Evolutionary conservation across 2,329 filamentous ascomycete genomes (phyloP).

Genomic region (Penicillium sp.): DNA sequence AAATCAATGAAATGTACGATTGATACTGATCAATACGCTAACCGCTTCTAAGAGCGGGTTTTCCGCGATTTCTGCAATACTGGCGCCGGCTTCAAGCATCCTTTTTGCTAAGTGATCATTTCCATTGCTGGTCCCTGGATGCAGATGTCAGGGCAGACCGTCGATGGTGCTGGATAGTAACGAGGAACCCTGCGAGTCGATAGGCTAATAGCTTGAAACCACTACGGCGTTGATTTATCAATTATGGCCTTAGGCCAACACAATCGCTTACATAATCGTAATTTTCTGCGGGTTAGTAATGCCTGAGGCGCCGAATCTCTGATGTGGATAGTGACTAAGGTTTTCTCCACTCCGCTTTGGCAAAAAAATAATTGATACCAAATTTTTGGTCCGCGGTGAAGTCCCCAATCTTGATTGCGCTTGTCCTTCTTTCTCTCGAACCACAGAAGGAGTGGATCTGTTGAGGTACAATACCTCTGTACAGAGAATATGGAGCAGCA

Average conservation of each 20-base stretch:
- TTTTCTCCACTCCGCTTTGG: constrained; percentile 28
- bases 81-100: too few relatives aligned
- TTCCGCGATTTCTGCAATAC: too few relatives aligned
- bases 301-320: constrained; percentile 14
- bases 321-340: constrained; percentile 16
- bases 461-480: constrained; percentile 30
- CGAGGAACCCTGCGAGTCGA: too few relatives aligned
- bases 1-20: too few relatives aligned
- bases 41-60: too few relatives aligned
- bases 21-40: too few relatives aligned
- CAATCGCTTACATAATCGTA: not conserved
- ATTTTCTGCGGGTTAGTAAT: not conserved
- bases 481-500: constrained; percentile 69
- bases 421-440: constrained; percentile 15
- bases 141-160: too few relatives aligned
- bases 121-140: too few relatives aligned
- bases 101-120: too few relatives aligned
- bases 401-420: constrained; percentile 15
- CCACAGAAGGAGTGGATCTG: constrained; percentile 18
- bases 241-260: constrained; percentile 17
- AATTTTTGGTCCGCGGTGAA: constrained; percentile 30
- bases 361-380: constrained; percentile 28
- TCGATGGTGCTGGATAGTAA: too few relatives aligned
- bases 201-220: too few relatives aligned
- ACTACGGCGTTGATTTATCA: too few relatives aligned